Conservation (phyloP, 208 protist genomes). For the Lotmaria passim region DNA sequence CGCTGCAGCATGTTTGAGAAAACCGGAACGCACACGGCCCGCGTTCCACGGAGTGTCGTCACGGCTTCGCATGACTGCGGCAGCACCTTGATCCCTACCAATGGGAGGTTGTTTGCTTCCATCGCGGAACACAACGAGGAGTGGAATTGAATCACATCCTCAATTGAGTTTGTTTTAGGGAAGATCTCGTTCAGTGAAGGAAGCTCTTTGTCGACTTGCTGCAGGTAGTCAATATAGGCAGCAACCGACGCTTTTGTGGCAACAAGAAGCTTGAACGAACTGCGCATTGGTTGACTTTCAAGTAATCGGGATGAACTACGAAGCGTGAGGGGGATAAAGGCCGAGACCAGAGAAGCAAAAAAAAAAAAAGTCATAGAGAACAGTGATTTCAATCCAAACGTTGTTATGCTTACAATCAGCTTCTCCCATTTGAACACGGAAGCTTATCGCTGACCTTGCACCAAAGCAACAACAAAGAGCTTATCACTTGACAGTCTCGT, state of each 20-base stretch:
- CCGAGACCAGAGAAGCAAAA: constrained; percentile 6
- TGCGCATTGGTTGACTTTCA: constrained; percentile 16
- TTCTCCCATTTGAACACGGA: neutral
- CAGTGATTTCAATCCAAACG: neutral
- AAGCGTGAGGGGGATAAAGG: constrained; percentile 15
- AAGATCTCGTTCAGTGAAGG: constrained; percentile 73
- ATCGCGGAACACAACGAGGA: constrained; percentile 64
- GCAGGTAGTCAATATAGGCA: constrained; percentile 73
- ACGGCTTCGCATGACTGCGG: constrained; percentile 52
- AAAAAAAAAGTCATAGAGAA: constrained; percentile 4
- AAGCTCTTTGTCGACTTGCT: constrained; percentile 62
- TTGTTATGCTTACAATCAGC: neutral
- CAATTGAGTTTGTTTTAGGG: constrained; percentile 42
- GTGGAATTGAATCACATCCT: constrained; percentile 73
- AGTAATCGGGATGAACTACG: neutral
- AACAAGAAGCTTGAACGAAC: constrained; percentile 22
- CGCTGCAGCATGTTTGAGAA: constrained; percentile 65
- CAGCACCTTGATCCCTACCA: constrained; percentile 79
- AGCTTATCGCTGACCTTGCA: neutral
- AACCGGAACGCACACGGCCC: constrained; percentile 67
- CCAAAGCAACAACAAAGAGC: no score
- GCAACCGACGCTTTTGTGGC: constrained; percentile 38
- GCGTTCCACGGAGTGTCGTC: constrained; percentile 43
- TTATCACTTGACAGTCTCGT: no score
- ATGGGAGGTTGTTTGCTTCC: constrained; percentile 50